Conservation (phyloP, 495 filamentous ascomycete genomes). For the Tetracladium setigerum region DNA sequence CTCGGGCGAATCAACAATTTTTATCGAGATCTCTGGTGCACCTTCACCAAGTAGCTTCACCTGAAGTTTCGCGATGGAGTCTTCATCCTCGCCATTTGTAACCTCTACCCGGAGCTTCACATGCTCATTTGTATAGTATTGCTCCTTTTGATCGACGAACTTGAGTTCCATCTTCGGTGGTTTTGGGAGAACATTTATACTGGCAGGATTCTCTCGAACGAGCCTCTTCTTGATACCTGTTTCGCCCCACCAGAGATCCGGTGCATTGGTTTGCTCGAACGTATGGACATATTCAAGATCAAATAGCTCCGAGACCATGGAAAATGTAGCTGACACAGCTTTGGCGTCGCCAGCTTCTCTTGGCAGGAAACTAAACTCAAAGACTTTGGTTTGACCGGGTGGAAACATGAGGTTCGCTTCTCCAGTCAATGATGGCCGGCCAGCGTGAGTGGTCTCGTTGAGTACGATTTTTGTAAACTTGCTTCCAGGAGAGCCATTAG, state of each 20-base stretch:
- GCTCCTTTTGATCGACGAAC: constrained; percentile 47
- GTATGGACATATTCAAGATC: constrained; percentile 57
- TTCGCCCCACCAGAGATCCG: constrained; percentile 49
- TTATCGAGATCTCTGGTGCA: constrained; percentile 30
- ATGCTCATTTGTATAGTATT: constrained; percentile 79
- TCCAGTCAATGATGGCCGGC: constrained; percentile 34
- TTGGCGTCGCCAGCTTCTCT: constrained; percentile 73
- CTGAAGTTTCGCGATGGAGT: constrained; percentile 62
- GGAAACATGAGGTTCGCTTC: constrained; percentile 58
- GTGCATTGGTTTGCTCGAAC: constrained; percentile 30
- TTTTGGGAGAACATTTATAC: constrained; percentile 69
- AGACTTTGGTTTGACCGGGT: constrained; percentile 61
- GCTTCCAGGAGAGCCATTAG: not conserved
- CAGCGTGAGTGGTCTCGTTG: constrained; percentile 11
- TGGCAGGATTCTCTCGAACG: constrained; percentile 36
- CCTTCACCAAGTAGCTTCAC: constrained; percentile 57
- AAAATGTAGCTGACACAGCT: constrained; percentile 55
- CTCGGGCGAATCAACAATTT: constrained; percentile 18
- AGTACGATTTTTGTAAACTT: constrained; percentile 17
- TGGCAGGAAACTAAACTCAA: constrained; percentile 62
- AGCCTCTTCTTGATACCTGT: constrained; percentile 37
- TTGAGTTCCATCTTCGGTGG: constrained; percentile 84
- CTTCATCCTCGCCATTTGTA: constrained; percentile 76
- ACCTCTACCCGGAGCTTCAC: constrained; percentile 61
- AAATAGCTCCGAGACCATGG: constrained; percentile 56